Evolutionary conservation across 2,329 filamentous ascomycete genomes (phyloP), one percentile per base, ranked within the genome.

Genomic region (Paracoccidioides brasiliensis): DNA sequence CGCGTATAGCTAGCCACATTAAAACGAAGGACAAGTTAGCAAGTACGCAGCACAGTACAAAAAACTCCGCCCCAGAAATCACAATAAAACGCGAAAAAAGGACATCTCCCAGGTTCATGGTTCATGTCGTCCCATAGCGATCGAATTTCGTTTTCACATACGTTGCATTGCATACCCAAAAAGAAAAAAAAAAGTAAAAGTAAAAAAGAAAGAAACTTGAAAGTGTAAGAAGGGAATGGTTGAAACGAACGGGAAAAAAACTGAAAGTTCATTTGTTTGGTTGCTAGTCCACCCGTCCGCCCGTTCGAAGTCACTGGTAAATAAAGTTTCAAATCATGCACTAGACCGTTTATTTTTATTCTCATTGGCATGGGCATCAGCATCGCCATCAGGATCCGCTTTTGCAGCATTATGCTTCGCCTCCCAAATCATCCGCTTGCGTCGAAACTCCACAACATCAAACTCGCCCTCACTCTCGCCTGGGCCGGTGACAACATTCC

Each of bases 391-490:
- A 22, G 22, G 22, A 22, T 51, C 35, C 12, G 22, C 48, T n/a
- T 38, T n/a, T 48, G 44, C 30, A 44, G 28, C 33, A 5, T 51
- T 51, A 30, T 51, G 42, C 43, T 70, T 69, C 32, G 75, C 74
- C 58, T 78, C 77, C 67, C 72, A 74, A 44, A 74, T 70, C 62
- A 77, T 63, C 48, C 76, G 71, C 53, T 71, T 69, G 56, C 72
- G 70, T 60, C 73, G 74, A 64, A 76, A 72, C 55, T 76, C 74
- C 37, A 77, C 74, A 37, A 73, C 69, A 53, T 79, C 74, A 62
- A 78, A 79, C 5, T 75, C 71, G 22, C 64, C 65, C 44, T 67
- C 67, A 14, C 42, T n/a, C 9, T n/a, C 42, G 14, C 62, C 62
- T 30, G 66, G 66, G n/a, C 64, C 64, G 59, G 66, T 67, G 40